A percentile compares a stretch with the other conserved stretches of the same genome.
Conservation (phyloP, 768 basidiomycete species). For the Cystobasidiopsis lactophilus region DNA sequence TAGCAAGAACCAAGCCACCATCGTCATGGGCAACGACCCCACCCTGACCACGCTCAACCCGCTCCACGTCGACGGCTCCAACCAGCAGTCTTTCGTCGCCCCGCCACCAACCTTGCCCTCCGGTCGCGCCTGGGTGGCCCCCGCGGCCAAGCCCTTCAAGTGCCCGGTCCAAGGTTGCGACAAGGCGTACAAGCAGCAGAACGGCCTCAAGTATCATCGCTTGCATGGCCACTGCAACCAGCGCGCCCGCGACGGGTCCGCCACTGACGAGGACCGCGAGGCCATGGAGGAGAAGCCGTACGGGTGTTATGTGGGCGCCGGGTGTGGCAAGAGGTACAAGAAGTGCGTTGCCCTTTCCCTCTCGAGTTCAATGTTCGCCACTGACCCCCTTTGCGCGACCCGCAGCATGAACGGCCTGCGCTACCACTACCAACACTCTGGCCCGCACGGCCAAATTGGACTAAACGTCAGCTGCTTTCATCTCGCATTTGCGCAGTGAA, state of each 20-base stretch:
- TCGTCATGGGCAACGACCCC: slow-evolving; percentile 13
- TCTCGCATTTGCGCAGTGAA: neutral
- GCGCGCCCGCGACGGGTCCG: slow-evolving; percentile 5
- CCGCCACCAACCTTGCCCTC: slow-evolving; percentile 1
- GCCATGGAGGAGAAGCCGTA: slow-evolving; percentile 10
- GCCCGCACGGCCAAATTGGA: slow-evolving; percentile 80
- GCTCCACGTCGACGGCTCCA: slow-evolving; percentile 5
- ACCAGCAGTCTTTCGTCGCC: neutral
- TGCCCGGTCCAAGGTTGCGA: slow-evolving; percentile 23
- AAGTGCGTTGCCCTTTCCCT: slow-evolving; percentile 29
- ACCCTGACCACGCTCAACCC: slow-evolving; percentile 13
- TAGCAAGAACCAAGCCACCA: slow-evolving; percentile 6
- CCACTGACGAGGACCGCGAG: slow-evolving; percentile 33
- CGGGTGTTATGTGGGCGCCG: slow-evolving; percentile 26
- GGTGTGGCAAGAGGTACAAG: slow-evolving; percentile 56
- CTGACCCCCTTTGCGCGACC: no score
- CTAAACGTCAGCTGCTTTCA: neutral
- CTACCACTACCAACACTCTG: slow-evolving; percentile 92
- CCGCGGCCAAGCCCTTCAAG: slow-evolving; percentile 51
- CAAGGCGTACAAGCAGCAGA: slow-evolving; percentile 24
- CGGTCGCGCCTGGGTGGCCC: slow-evolving; percentile 13
- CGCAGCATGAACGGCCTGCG: slow-evolving; percentile 70
- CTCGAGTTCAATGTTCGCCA: no score
- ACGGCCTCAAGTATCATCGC: slow-evolving; percentile 23
- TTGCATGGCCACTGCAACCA: slow-evolving; percentile 21